Evolutionary conservation across 1,139 yeast species (phyloP).

Genomic region (Sugiyamaella grinbergsii): DNA sequence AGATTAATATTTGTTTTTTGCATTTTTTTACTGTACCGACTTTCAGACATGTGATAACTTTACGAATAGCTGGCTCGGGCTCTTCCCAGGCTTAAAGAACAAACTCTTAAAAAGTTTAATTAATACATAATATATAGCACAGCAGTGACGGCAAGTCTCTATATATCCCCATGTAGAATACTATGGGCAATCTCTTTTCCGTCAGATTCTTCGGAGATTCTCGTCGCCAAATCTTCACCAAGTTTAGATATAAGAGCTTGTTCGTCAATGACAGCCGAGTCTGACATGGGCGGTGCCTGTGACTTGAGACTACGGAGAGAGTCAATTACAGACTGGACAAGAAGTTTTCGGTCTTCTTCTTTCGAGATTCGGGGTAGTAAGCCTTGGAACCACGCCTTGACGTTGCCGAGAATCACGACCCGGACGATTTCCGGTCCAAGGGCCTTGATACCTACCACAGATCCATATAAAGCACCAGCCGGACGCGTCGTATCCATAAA

Average conservation of each 20-base stretch:
- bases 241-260: conserved; percentile 57
- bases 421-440: conserved; percentile 89
- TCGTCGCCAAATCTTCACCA: conserved; percentile 60
- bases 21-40: conserved; percentile 2
- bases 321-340: conserved; percentile 37
- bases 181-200: conserved; percentile 63
- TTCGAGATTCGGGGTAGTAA: conserved; percentile 36
- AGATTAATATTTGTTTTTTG: conserved; percentile 7
- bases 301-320: conserved; percentile 38
- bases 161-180: conserved; percentile 70
- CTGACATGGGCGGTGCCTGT: conserved; percentile 30
- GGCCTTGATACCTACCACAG: conserved; percentile 79
- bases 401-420: conserved; percentile 79
- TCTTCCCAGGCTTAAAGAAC: no score
- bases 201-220: conserved; percentile 55
- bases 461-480: conserved; percentile 89
- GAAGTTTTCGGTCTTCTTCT: conserved; percentile 32
- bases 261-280: conserved; percentile 39
- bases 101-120: no score
- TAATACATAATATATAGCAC: no score
- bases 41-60: not conserved
- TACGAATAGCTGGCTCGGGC: not conserved
- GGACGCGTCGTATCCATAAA: conserved; percentile 79
- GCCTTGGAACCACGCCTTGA: conserved; percentile 66
- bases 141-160: conserved; percentile 8